Conservation (phyloP, 2,329 filamentous ascomycete genomes). For the Nothopassalora personata region DNA sequence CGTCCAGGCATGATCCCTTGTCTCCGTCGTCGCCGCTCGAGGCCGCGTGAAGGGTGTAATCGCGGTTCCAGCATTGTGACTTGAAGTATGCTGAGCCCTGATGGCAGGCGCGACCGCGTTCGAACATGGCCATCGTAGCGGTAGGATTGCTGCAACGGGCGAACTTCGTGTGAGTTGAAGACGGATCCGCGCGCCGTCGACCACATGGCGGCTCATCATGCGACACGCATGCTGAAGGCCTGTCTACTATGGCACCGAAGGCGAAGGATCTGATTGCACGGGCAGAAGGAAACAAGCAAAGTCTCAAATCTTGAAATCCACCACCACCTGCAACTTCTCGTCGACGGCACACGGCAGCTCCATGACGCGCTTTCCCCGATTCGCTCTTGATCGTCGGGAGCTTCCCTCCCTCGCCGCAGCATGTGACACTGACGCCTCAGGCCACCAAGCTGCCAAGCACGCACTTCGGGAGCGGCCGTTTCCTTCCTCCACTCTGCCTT, state of each 20-base stretch:
- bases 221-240: conserved; percentile 15
- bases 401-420: neutral
- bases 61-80: conserved; percentile 19
- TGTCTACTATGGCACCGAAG: neutral
- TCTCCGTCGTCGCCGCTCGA: conserved; percentile 17
- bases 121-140: conserved; percentile 8
- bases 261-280: no score
- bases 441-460: neutral
- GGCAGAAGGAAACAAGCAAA: conserved; percentile 18
- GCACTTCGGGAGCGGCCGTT: neutral
- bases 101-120: conserved; percentile 3
- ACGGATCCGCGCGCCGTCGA: conserved; percentile 17
- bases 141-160: conserved; percentile 6
- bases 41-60: conserved; percentile 16
- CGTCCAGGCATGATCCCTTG: conserved; percentile 5
- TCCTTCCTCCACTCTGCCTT: no score
- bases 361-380: neutral
- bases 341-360: neutral
- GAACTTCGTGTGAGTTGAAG: conserved; percentile 10
- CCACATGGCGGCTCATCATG: conserved; percentile 41
- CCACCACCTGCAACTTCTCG: neutral
- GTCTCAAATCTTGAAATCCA: neutral
- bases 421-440: conserved; percentile 1
- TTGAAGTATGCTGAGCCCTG: conserved; percentile 1
- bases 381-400: neutral